Base-by-base conservation (phyloP, 257 asterid genomes). In the Leonotis leonurus region DNA sequence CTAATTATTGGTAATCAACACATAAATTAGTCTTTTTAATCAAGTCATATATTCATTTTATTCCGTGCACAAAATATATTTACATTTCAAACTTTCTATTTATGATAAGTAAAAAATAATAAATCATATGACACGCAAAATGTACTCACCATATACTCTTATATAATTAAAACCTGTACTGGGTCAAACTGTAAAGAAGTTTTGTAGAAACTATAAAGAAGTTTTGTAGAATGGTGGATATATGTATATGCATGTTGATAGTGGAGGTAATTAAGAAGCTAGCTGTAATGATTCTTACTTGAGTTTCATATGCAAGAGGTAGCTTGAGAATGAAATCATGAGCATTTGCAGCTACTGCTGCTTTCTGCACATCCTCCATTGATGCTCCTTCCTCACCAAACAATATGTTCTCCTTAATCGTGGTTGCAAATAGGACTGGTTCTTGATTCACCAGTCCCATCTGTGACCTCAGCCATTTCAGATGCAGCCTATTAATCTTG, bases 401-500 rank as follows among this genome's bases (percentile, higher is more conserved):
- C 21, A 88, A 20, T 70, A 88, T 85, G 48, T 88, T 88, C 52
- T 88, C 91, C 67, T 73, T 77, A 22, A 88, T 83, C 21, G 96
- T 75, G 51, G 96, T 88, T 60, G 96, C 96, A 52, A 88, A 88
- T 26, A 88, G 89, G 57, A 88, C 76, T 6, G 94, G 96, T 59
- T 88, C 96, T 76, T 88, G 96, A 76, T 81, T 88, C 26, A 88
- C 94, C 68, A 88, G 68, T 9, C 96, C 96, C 86, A 88, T 79
- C 50, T 85, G 91, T 37, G 94, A 85, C 56, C 94, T 83, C 68
- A 85, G 20, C 94, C 94, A 88, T 62, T 83, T 85, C 56, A 88
- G 83, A 75, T 88, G 96, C 10, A 88, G 78, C 74, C 74, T 68
- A 65, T 79, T 83, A 64, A 88, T 88, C 63, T 81, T 85, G 78